These are phyloP conservation scores for Hanseniaspora nectarophila DNA, from an alignment of 805 yeast species.

Conservation along the genomic window DNA sequence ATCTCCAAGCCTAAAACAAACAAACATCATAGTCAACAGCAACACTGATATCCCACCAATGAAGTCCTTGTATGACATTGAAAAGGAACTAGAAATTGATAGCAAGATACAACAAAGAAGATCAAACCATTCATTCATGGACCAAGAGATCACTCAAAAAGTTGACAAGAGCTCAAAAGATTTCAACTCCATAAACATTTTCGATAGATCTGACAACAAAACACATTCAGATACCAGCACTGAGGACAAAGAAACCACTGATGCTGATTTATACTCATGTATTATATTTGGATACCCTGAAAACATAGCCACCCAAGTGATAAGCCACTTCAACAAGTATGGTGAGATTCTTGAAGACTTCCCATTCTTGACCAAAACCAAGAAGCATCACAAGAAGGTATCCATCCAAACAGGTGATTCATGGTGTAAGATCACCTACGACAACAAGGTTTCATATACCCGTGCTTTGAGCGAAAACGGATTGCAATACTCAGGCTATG, in stretches of 20 bases:
- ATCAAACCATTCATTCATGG: constrained; percentile 18
- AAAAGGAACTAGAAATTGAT: constrained; percentile 30
- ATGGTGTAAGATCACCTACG: constrained; percentile 86
- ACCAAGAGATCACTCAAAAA: constrained; percentile 13
- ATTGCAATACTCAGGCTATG: constrained; percentile 48
- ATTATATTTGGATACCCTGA: constrained; percentile 86
- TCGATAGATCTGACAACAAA: constrained; percentile 10
- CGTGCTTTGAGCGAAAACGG: constrained; percentile 84
- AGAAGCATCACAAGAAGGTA: constrained; percentile 24
- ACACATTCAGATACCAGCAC: background rate
- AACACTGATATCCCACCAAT: constrained; percentile 35
- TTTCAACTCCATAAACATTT: constrained; percentile 12
- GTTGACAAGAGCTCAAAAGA: constrained; percentile 15
- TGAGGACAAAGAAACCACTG: constrained; percentile 3
- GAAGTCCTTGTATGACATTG: constrained; percentile 32
- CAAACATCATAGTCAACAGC: constrained; percentile 21
- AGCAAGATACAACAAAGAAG: constrained; percentile 5
- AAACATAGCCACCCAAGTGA: constrained; percentile 49
- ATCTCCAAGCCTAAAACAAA: constrained; percentile 14
- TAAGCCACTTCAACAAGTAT: constrained; percentile 63
- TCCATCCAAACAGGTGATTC: constrained; percentile 77
- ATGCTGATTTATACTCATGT: constrained; percentile 46
- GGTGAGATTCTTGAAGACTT: constrained; percentile 73
- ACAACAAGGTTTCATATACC: constrained; percentile 58
- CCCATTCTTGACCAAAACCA: constrained; percentile 27